Evolutionary conservation across 768 basidiomycete genomes (phyloP).

Genomic region (Mycena latifolia): DNA sequence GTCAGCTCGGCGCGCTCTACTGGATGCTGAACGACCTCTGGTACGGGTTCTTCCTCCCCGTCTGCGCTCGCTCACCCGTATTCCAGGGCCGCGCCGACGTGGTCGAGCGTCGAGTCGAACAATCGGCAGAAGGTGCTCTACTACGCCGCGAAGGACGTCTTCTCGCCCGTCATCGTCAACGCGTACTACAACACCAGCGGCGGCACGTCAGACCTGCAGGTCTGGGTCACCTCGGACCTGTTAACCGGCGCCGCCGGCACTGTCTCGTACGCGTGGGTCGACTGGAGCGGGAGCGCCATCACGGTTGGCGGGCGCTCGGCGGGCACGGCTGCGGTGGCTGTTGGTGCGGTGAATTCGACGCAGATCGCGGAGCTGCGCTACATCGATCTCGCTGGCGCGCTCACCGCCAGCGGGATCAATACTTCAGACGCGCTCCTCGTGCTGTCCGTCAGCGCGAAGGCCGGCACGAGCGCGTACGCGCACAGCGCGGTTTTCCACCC

Average conservation of each 20-base stretch:
- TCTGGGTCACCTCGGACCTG: constrained; percentile 28
- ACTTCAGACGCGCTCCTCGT: constrained; percentile 15
- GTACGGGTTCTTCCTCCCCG: constrained; percentile 2
- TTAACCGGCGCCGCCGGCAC: not conserved
- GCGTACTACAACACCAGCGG: constrained; percentile 24
- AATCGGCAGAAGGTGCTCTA: constrained; percentile 32
- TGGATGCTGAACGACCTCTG: constrained; percentile 32
- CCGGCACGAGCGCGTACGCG: constrained; percentile 6
- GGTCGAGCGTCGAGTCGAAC: constrained; percentile 23
- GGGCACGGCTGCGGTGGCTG: not conserved
- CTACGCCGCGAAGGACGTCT: constrained; percentile 28
- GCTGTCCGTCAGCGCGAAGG: constrained; percentile 7
- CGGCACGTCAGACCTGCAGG: constrained; percentile 18
- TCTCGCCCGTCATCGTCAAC: constrained; percentile 26
- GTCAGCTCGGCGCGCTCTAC: constrained; percentile 26
- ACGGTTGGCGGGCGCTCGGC: not conserved
- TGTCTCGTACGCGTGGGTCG: constrained; percentile 20
- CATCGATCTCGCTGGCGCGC: constrained; percentile 1
- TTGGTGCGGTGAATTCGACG: constrained; percentile 14
- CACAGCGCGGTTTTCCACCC: constrained; percentile 32
- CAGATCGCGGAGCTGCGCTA: not conserved
- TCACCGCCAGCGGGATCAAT: not conserved
- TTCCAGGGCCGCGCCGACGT: constrained; percentile 27
- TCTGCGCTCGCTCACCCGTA: not conserved
- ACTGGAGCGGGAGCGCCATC: constrained; percentile 10